Evolutionary conservation across 140 eudicot genomes (phyloP).

Genomic region (Stevia rebaudiana): DNA sequence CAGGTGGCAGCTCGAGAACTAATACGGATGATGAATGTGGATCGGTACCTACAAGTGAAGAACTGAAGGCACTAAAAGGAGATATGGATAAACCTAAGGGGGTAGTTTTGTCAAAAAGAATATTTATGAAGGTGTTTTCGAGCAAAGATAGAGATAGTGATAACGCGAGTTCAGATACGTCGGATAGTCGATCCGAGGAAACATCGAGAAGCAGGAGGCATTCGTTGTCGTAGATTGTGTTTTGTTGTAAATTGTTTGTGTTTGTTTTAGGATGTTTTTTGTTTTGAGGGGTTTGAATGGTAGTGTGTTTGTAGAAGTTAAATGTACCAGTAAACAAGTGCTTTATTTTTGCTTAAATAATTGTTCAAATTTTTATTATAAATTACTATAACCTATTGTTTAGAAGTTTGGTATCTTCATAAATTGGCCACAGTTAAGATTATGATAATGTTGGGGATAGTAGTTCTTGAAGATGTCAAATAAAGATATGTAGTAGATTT

Average conservation of each 20-base stretch:
- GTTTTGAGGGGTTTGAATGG: conserved; percentile 5
- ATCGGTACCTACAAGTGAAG: conserved; percentile 59
- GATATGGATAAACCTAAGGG: conserved; percentile 46
- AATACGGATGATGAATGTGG: conserved; percentile 88
- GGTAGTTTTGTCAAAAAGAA: conserved; percentile 45
- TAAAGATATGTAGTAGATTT: too few relatives aligned
- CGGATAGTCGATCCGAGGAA: conserved; percentile 54
- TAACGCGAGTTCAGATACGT: conserved; percentile 79
- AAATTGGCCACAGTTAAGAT: too few relatives aligned
- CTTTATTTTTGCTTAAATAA: background rate
- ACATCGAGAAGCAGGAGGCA: conserved; percentile 70
- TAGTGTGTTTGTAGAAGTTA: conserved; percentile 13
- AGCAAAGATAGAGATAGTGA: conserved; percentile 65
- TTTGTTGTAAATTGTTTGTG: conserved; percentile 30
- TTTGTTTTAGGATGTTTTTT: conserved; percentile 30
- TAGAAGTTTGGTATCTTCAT: too few relatives aligned
- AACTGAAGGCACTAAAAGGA: conserved; percentile 60
- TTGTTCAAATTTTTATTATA: background rate
- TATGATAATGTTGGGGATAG: too few relatives aligned
- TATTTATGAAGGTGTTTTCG: conserved; percentile 77
- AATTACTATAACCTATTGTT: too few relatives aligned
- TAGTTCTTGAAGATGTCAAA: too few relatives aligned
- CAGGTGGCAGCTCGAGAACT: conserved; percentile 69
- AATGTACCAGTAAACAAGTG: background rate
- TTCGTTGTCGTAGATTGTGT: conserved; percentile 32